Evolutionary conservation across 495 filamentous ascomycete genomes (phyloP), one percentile per base, ranked within the genome.

Genomic region (Aspergillus mulundensis): DNA sequence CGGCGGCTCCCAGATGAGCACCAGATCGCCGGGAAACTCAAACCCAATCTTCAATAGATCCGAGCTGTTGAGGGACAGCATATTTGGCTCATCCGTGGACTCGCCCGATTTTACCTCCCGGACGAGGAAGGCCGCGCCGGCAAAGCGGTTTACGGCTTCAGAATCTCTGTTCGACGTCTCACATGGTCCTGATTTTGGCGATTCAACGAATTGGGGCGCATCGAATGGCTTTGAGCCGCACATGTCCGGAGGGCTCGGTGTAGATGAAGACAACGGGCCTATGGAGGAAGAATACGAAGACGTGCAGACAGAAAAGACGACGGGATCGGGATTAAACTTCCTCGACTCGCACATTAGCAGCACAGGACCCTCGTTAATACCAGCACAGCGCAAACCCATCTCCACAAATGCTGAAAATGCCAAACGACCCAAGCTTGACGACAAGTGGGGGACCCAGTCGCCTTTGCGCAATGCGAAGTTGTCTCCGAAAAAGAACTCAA

Each of bases 1-100:
- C 50, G 84, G 84, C 30, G 87, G 83, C 71, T 89, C 87, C 5
- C 83, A 86, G 53, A 67, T 82, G 57, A 74, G 74, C 57, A 70
- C 76, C 15, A 69, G 71, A 23, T 70, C 72, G 15, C 65, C 67
- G 40, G 64, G 72, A 32, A 58, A 70, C 23, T 66, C 55, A 15
- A 64, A 73, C 25, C 72, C 73, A 0, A 65, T 76, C 7, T 72
- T 75, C 53, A 72, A 64, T 24, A 60, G 74, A 59, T 66, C 81
- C 50, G 67, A 65, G 49, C 66, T 70, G 28, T 45, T 80, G 67
- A 69, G 64, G 48, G 73, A 78, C 54, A 75, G 69, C 56, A 72
- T 73, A 44, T 79, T 74, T 39, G 69, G 68, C 8, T 75, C 66
- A 53, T 80, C 66, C 36, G 75, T 70, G 54, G 71, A 68, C 51